Evolutionary conservation across 805 yeast genomes (phyloP).

Genomic region (Sugiyamaella americana): DNA sequence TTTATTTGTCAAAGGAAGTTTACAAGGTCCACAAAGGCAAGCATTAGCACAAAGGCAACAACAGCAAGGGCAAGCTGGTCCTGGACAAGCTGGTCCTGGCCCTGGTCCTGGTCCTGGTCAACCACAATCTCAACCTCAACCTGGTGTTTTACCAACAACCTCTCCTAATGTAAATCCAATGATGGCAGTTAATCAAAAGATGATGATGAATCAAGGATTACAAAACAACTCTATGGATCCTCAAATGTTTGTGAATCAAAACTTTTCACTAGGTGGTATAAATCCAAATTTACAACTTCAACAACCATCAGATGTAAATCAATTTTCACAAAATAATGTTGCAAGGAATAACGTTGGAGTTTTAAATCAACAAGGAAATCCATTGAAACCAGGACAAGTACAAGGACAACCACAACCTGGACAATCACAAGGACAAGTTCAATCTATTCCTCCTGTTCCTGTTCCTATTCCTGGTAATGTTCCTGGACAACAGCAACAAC

Average conservation of each 20-base stretch:
- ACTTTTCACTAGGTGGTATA: not conserved
- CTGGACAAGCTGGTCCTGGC: not conserved
- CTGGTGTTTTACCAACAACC: too few relatives aligned
- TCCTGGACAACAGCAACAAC: not conserved
- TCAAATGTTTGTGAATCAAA: not conserved
- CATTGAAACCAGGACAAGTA: not conserved
- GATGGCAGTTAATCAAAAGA: too few relatives aligned
- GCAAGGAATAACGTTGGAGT: too few relatives aligned
- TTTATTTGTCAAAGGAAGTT: slow-evolving; percentile 64
- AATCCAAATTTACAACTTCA: not conserved
- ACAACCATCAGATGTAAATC: not conserved
- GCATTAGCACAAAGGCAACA: slow-evolving; percentile 10
- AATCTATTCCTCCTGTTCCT: too few relatives aligned
- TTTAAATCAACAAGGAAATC: not conserved
- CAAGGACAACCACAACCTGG: slow-evolving; percentile 21
- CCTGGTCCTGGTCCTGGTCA: not conserved
- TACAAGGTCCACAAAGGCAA: slow-evolving; percentile 20
- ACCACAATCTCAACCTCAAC: too few relatives aligned
- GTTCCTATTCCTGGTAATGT: not conserved
- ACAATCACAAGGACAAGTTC: slow-evolving; percentile 17
- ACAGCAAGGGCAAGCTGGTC: slow-evolving; percentile 4
- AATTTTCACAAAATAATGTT: not conserved
- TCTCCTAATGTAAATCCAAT: too few relatives aligned
- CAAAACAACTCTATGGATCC: not conserved
- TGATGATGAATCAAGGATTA: too few relatives aligned